Conservation (phyloP, 169 alveolate species). For the Besnoitia besnoiti region DNA sequence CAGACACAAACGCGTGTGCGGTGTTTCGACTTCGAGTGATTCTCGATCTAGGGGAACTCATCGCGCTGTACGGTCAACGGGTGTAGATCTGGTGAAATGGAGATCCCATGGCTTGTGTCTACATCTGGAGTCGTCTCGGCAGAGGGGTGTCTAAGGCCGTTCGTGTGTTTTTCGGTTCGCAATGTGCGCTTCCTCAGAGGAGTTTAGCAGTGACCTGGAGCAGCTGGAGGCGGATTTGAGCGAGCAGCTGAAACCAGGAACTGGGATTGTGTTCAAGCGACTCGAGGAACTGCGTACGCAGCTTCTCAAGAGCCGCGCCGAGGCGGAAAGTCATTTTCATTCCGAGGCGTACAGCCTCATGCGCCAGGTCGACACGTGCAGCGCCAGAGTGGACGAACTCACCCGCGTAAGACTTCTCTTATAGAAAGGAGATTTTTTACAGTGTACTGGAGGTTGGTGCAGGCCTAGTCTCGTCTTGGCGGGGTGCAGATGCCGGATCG, state of each 20-base stretch:
- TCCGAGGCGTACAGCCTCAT: background rate
- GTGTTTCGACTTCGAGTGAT: too few species aligned
- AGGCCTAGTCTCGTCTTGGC: too few species aligned
- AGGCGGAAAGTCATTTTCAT: background rate
- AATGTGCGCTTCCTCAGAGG: too few species aligned
- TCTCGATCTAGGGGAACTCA: too few species aligned
- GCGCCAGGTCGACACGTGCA: slow-evolving; percentile 6
- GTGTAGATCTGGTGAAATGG: too few species aligned
- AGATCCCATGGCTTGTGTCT: too few species aligned
- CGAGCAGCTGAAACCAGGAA: background rate
- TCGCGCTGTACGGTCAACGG: too few species aligned
- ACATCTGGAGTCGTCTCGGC: too few species aligned
- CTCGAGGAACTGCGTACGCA: background rate
- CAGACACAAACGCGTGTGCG: too few species aligned
- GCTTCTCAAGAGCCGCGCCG: background rate
- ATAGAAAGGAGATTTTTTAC: background rate
- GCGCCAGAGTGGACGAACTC: slow-evolving; percentile 2
- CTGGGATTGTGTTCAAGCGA: background rate
- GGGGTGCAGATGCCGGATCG: too few species aligned
- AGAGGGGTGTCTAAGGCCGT: too few species aligned
- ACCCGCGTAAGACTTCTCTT: background rate
- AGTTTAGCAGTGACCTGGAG: background rate
- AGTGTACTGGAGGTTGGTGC: background rate
- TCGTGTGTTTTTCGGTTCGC: too few species aligned
- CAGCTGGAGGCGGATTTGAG: background rate